phyloP scores from a whole-genome alignment of 768 basidiomycete genomes.

The Mycena rosella region DNA sequence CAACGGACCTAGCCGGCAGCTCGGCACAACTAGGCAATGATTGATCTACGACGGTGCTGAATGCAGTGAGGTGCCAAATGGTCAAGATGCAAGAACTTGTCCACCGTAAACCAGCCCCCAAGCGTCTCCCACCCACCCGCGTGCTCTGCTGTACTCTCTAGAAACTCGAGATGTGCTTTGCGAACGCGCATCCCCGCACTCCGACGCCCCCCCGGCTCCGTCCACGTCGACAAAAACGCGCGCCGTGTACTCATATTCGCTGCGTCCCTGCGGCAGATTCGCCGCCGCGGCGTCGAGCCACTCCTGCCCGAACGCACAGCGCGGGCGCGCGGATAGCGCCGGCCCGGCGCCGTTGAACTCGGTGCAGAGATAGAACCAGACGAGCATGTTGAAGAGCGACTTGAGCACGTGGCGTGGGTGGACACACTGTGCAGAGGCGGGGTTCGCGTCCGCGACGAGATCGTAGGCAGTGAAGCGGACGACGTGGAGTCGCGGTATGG shows the following conservation, averaged over 20 bases:
- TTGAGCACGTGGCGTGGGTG: conserved; percentile 9
- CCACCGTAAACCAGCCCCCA: neutral
- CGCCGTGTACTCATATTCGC: neutral
- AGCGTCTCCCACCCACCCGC: conserved; percentile 6
- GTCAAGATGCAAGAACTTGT: neutral
- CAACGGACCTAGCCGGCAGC: too few species aligned
- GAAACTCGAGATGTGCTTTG: neutral
- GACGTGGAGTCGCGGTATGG: neutral
- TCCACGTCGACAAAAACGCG: neutral
- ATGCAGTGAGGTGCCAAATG: too few species aligned
- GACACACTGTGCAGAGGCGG: too few species aligned
- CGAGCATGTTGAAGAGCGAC: conserved; percentile 13
- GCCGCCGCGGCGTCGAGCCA: too few species aligned
- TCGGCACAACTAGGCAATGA: too few species aligned
- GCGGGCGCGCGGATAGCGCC: neutral
- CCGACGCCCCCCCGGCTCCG: too few species aligned
- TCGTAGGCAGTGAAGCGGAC: neutral
- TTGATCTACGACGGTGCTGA: too few species aligned
- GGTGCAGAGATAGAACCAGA: conserved; percentile 1
- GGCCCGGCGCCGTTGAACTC: neutral
- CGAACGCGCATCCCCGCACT: neutral
- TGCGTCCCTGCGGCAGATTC: neutral
- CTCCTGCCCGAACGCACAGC: too few species aligned
- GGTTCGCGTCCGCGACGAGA: neutral
- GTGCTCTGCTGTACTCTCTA: neutral